A percentile compares a stretch with the other conserved stretches of the same genome.
These are phyloP conservation scores for Aspergillus steynii DNA, from an alignment of 495 filamentous ascomycete genomes.

Conservation along the genomic window DNA sequence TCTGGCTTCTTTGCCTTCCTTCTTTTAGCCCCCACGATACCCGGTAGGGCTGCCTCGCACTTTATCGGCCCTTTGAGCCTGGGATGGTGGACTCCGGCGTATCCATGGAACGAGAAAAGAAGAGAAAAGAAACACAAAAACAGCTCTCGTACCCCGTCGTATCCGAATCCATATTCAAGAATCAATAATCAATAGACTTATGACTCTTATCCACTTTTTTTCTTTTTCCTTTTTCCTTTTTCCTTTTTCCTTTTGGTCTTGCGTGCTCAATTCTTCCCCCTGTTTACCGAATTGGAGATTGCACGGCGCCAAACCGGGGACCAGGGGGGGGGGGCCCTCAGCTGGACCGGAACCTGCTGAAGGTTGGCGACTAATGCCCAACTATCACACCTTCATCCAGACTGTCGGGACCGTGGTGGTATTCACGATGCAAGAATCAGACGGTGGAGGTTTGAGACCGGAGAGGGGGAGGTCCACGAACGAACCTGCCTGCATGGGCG, in stretches of 20 bases:
- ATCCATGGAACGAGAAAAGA: neutral
- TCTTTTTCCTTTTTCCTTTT: neutral
- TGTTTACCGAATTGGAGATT: neutral
- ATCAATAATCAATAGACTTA: neutral
- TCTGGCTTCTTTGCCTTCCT: neutral
- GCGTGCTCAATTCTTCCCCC: neutral
- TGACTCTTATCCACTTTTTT: neutral
- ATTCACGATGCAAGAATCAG: conserved; percentile 20
- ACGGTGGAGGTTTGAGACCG: conserved; percentile 10
- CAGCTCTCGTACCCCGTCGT: neutral
- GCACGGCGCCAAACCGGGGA: neutral
- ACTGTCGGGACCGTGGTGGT: conserved; percentile 29
- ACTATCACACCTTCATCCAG: conserved; percentile 29
- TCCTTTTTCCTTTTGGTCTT: neutral
- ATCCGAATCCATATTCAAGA: neutral
- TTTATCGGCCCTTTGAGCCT: neutral
- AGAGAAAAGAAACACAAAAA: no score
- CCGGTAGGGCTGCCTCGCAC: neutral
- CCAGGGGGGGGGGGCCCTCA: conserved; percentile 13
- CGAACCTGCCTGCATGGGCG: neutral
- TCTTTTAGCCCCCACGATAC: neutral
- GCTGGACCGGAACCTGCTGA: conserved; percentile 16
- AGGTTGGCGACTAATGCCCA: conserved; percentile 27
- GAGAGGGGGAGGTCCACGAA: neutral
- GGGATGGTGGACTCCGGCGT: neutral